phyloP scores from a whole-genome alignment of 2,329 filamentous ascomycete species.

The Monosporascus sp. region DNA sequence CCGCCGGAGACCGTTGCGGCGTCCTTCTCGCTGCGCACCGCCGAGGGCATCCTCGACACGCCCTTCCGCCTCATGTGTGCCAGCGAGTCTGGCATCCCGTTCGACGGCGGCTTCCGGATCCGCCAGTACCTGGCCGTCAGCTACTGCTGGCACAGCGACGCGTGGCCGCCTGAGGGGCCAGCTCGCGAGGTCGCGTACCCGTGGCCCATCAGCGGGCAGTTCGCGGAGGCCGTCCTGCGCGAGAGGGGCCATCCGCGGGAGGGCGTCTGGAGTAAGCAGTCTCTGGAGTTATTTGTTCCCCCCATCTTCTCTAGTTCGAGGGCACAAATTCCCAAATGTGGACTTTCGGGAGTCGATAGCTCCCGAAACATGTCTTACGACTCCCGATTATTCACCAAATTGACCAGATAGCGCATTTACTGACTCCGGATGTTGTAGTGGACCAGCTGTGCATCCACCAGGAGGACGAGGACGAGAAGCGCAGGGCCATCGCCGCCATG shows the following conservation, averaged over 20 bases:
- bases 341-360: no score
- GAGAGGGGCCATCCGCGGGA: constrained; percentile 4
- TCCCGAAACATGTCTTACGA: no score
- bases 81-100: constrained; percentile 4
- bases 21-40: constrained; percentile 1
- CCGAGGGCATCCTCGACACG: constrained; percentile 1
- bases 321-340: no score
- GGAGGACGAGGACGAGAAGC: constrained; percentile 3
- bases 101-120: constrained; percentile 3
- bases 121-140: constrained; percentile 6
- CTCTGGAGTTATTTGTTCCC: no score
- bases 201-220: constrained; percentile 3
- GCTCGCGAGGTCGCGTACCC: not conserved
- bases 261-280: constrained; percentile 8
- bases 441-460: constrained; percentile 8
- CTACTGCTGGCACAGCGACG: constrained; percentile 6
- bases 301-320: no score
- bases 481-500: constrained; percentile 1
- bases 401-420: no score
- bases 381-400: no score
- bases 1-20: not conserved
- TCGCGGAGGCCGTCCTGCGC: constrained; percentile 5
- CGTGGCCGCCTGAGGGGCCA: not conserved
- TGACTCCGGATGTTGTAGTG: no score
- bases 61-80: constrained; percentile 2